Evolutionary conservation across 2,329 filamentous ascomycete species (phyloP), one percentile per base, ranked within the genome.

Genomic region (Colletotrichum noveboracense): DNA sequence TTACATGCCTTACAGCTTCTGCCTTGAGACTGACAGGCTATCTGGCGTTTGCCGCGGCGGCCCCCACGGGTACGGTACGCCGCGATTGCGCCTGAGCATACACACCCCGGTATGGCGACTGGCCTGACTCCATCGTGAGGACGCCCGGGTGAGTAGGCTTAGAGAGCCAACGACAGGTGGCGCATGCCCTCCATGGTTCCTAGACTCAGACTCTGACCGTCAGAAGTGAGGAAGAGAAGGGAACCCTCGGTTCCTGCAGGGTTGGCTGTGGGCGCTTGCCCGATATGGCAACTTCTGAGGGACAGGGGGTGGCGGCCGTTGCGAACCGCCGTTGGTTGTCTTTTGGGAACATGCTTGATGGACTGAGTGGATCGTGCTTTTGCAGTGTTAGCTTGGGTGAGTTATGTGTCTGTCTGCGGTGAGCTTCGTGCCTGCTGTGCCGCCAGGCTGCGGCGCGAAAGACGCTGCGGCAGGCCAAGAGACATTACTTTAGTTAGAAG

Each of bases 201-300:
- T 24, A 10, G 26, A 12, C 64, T 60, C 74, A 36, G 34, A 64
- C 64, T 69, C 36, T 36, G 14, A 67, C 34, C 38, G 64, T 65
- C 65, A 73, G 60, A 69, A n/a, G 43, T 7, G 26, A 66, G 36
- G 14, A 32, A 61, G 26, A 32, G 58, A 28, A 34, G 28, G 60
- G 66, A 18, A 18, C 16, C n/a, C 26, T 56, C 21, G 48, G 21
- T 38, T 55, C 38, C 61, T 61, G 38, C 72, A 75, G 73, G 74
- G 64, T 48, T 65, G 43, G 28, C 7, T 26, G n/a, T 74, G 70
- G 70, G 70, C 74, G 74, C 70, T 76, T 76, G 65, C 74, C 74
- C 24, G 43, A 68, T 74, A 34, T 18, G 74, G 74, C 56, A 60
- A 69, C 34, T 26, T 65, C 14, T 36, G 43, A 64, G 21, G 12